Evolutionary conservation across 2,329 filamentous ascomycete genomes (phyloP).

Genomic region (Trichoderma semiorbis): DNA sequence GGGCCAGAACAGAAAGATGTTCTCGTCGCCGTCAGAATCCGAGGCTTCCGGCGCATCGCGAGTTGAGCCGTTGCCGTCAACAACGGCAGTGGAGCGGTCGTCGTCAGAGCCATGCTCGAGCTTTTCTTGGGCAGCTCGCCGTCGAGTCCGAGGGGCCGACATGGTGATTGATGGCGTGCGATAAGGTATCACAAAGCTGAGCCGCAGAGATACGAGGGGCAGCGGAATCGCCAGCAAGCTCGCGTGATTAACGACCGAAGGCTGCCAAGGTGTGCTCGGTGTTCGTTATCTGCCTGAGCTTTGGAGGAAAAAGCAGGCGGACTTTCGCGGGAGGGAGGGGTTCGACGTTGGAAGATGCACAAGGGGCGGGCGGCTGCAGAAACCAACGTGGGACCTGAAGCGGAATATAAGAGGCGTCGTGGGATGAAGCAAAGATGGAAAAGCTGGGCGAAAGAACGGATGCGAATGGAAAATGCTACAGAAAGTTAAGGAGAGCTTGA

Average conservation of each 20-base stretch:
- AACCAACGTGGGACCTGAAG: background rate
- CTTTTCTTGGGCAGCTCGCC: conserved; percentile 36
- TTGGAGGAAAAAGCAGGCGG: background rate
- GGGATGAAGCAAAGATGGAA: background rate
- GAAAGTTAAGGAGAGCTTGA: conserved; percentile 18
- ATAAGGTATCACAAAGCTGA: background rate
- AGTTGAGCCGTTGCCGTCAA: conserved; percentile 48
- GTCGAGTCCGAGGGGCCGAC: conserved; percentile 39
- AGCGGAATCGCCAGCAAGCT: background rate
- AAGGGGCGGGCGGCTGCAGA: background rate
- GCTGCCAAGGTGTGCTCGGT: background rate
- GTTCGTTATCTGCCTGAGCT: background rate
- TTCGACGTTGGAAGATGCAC: background rate
- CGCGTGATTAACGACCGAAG: conserved; percentile 11
- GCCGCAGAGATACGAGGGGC: conserved; percentile 4
- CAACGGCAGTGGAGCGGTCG: conserved; percentile 27
- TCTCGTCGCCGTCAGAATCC: conserved; percentile 52
- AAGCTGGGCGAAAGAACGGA: conserved; percentile 28
- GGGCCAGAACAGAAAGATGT: conserved; percentile 78
- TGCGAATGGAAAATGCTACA: conserved; percentile 20
- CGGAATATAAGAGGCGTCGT: background rate
- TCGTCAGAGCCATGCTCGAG: conserved; percentile 28
- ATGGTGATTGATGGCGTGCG: conserved; percentile 27
- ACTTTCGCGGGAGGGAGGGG: background rate
- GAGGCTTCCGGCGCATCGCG: conserved; percentile 34